These are phyloP conservation scores for Clarireedia hainanense DNA, from an alignment of 2,329 filamentous ascomycete species.

Conservation along the genomic window DNA sequence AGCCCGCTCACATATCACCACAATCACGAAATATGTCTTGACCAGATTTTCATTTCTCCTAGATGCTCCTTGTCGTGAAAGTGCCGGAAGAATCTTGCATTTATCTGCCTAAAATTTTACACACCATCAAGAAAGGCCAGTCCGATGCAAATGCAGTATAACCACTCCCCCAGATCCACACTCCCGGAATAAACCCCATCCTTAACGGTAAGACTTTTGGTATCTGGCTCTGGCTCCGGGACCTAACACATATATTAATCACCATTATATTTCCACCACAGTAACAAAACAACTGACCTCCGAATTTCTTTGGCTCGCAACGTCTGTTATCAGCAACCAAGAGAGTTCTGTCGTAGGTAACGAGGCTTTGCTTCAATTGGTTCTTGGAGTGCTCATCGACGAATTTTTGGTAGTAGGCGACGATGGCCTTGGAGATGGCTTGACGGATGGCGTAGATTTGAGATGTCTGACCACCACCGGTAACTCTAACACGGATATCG, in stretches of 20 bases:
- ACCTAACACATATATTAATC: constrained; percentile 51
- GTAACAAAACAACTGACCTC: constrained; percentile 30
- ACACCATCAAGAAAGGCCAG: constrained; percentile 26
- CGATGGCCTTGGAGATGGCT: constrained; percentile 95
- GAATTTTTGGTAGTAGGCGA: constrained; percentile 99
- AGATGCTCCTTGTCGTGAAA: constrained; percentile 15
- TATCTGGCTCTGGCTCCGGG: constrained; percentile 90
- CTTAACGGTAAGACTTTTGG: constrained; percentile 99
- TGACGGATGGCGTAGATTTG: constrained; percentile 98
- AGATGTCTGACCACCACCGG: constrained; percentile 94
- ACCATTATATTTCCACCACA: not conserved
- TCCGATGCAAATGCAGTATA: constrained; percentile 31
- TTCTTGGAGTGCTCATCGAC: constrained; percentile 99
- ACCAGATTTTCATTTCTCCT: constrained; percentile 7
- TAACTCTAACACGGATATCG: constrained; percentile 95
- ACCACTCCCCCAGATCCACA: constrained; percentile 26
- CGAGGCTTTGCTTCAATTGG: constrained; percentile 93
- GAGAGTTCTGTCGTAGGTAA: constrained; percentile 92
- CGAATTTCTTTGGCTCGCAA: constrained; percentile 96
- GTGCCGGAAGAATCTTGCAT: constrained; percentile 27
- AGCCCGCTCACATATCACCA: constrained; percentile 1
- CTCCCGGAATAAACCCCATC: constrained; percentile 22
- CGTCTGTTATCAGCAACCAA: constrained; percentile 99
- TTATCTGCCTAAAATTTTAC: constrained; percentile 30
- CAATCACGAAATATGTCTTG: not conserved